phyloP scores from a whole-genome alignment of 1,284 basidiomycete species.

The Melampsora americana region DNA sequence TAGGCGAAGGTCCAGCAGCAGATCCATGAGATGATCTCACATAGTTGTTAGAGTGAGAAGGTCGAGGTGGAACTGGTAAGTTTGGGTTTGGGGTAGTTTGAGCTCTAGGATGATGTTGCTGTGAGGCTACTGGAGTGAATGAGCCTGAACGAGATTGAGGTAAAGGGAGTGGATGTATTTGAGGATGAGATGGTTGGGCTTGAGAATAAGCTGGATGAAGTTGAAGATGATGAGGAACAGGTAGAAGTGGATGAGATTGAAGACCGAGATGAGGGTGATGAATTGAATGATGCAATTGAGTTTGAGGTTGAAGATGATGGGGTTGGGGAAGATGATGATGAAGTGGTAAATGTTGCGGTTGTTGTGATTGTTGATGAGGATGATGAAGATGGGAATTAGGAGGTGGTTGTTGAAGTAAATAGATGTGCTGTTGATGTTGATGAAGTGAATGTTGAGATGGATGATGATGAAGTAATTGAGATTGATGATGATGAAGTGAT shows the following conservation, averaged over 20 bases:
- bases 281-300: not conserved
- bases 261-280: slow-evolving; percentile 7
- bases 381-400: not conserved
- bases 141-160: not conserved
- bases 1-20: not conserved
- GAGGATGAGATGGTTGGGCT: slow-evolving; percentile 20
- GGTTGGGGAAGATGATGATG: not conserved
- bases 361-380: slow-evolving; percentile 13
- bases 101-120: slow-evolving; percentile 10
- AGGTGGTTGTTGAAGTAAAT: slow-evolving; percentile 3
- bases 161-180: slow-evolving; percentile 3
- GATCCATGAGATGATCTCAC: not conserved
- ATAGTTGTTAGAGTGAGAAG: not conserved
- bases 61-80: slow-evolving; percentile 1
- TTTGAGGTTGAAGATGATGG: slow-evolving; percentile 1
- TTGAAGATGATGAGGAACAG: not conserved
- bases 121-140: not conserved
- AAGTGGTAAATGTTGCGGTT: slow-evolving; percentile 4
- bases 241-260: slow-evolving; percentile 6
- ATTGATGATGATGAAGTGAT: slow-evolving; percentile 1
- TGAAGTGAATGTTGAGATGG: not conserved
- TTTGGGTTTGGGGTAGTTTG: slow-evolving; percentile 21
- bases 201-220: slow-evolving; percentile 2
- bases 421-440: slow-evolving; percentile 1
- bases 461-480: slow-evolving; percentile 4